phyloP scores from a whole-genome alignment of 2,329 filamentous ascomycete genomes.

The Chrysosporium queenslandicum region DNA sequence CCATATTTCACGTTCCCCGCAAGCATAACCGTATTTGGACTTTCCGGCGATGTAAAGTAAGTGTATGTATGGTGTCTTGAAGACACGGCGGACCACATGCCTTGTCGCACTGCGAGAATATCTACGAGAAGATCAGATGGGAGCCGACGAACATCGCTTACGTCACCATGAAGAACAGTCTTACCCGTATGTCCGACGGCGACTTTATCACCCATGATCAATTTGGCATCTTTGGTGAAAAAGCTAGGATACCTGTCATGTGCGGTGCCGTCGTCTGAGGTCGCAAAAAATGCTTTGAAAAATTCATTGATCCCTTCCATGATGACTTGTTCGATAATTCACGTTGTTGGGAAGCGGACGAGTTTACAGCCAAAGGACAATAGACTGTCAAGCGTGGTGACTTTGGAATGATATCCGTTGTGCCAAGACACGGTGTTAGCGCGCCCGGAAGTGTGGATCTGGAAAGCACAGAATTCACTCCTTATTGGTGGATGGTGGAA shows the following conservation, averaged over 20 bases:
- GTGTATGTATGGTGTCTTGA: conserved; percentile 38
- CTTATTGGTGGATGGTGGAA: too few species aligned
- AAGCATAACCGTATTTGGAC: conserved; percentile 13
- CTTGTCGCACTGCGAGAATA: conserved; percentile 43
- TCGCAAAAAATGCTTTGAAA: conserved; percentile 22
- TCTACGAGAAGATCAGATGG: not conserved
- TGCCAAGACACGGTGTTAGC: too few species aligned
- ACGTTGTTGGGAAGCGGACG: not conserved
- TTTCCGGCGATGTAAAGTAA: conserved; percentile 40
- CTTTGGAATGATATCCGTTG: too few species aligned
- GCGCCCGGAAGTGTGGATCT: too few species aligned
- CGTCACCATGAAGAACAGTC: conserved; percentile 6
- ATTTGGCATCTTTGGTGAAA: conserved; percentile 41
- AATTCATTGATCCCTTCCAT: conserved; percentile 7
- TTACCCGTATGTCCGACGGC: conserved; percentile 39
- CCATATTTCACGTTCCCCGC: conserved; percentile 39
- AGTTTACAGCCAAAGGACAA: not conserved
- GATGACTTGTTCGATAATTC: not conserved
- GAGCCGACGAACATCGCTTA: not conserved
- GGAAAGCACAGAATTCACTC: too few species aligned
- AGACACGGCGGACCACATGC: conserved; percentile 45
- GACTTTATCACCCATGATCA: conserved; percentile 45
- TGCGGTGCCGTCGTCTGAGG: conserved; percentile 32
- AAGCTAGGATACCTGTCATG: conserved; percentile 41
- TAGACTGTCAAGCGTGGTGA: too few species aligned